Evolutionary conservation across 495 filamentous ascomycete genomes (phyloP).

Genomic region (Neurospora sp.): DNA sequence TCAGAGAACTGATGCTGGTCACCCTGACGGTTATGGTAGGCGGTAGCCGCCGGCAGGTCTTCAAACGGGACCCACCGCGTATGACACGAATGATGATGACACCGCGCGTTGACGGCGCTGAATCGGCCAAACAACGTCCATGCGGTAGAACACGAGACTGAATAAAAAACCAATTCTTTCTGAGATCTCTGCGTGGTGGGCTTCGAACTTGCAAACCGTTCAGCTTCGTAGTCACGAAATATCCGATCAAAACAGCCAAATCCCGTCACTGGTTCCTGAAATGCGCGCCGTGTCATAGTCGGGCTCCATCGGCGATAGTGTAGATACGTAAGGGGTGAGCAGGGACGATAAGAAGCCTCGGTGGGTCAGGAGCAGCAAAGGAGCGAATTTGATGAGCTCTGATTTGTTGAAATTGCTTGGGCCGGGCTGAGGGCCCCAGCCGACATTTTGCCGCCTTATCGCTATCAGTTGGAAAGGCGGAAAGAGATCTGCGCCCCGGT

Average conservation of each 20-base stretch:
- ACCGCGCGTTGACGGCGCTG: not conserved
- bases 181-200: not conserved
- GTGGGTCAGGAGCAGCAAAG: not conserved
- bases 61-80: not conserved
- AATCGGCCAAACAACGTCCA: not conserved
- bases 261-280: not conserved
- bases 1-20: not conserved
- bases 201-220: not conserved
- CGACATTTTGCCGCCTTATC: slow-evolving; percentile 25
- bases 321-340: not conserved
- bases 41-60: not conserved
- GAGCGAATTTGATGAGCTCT: not conserved
- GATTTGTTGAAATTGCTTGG: not conserved
- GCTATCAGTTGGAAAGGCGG: slow-evolving; percentile 14
- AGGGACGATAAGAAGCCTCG: not conserved
- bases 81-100: not conserved
- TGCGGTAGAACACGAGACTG: not conserved
- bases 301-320: not conserved
- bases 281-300: not conserved
- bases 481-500: slow-evolving; percentile 20
- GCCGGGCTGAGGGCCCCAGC: not conserved
- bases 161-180: not conserved
- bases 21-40: not conserved
- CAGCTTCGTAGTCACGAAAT: not conserved
- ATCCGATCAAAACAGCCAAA: not conserved